Conservation (phyloP, 139 green algal species). For the Coccomyxa sp. region DNA sequence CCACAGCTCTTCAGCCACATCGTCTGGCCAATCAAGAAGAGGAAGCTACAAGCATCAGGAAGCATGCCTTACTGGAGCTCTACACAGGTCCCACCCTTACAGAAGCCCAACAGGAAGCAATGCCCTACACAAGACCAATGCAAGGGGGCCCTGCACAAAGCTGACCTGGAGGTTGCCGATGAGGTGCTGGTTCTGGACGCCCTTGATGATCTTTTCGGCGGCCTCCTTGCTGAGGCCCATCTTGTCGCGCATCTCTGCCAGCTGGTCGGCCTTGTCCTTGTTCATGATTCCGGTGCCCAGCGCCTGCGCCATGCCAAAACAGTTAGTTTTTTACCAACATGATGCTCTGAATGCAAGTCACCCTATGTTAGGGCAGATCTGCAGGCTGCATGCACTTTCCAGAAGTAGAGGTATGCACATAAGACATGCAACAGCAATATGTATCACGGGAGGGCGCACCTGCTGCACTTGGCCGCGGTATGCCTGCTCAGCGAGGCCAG, state of each 20-base stretch:
- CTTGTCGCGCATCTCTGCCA: slow-evolving; percentile 73
- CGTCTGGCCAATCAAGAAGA: no score
- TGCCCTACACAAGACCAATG: no score
- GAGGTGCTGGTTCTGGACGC: slow-evolving; percentile 58
- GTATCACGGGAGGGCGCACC: slow-evolving; percentile 17
- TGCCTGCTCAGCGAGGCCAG: slow-evolving; percentile 86
- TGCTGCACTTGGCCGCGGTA: slow-evolving; percentile 72
- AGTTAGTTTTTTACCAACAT: no score
- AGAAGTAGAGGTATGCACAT: no score
- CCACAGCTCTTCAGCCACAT: no score
- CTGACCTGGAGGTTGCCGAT: slow-evolving; percentile 38
- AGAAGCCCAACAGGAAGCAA: no score
- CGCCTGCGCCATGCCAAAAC: neutral
- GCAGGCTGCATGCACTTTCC: neutral
- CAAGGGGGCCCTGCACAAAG: no score
- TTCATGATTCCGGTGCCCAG: slow-evolving; percentile 39
- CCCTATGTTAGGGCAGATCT: neutral
- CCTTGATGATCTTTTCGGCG: slow-evolving; percentile 80
- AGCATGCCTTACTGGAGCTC: no score
- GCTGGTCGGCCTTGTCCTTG: slow-evolving; percentile 60
- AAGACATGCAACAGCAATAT: no score
- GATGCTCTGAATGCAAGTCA: neutral
- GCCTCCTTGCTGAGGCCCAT: slow-evolving; percentile 80
- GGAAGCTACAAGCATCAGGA: no score
- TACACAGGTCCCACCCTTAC: no score